A percentile compares a stretch with the other conserved stretches of the same genome.
These are phyloP conservation scores for Cercospora sojina DNA, from an alignment of 2,329 filamentous ascomycete species.

Conservation along the genomic window DNA sequence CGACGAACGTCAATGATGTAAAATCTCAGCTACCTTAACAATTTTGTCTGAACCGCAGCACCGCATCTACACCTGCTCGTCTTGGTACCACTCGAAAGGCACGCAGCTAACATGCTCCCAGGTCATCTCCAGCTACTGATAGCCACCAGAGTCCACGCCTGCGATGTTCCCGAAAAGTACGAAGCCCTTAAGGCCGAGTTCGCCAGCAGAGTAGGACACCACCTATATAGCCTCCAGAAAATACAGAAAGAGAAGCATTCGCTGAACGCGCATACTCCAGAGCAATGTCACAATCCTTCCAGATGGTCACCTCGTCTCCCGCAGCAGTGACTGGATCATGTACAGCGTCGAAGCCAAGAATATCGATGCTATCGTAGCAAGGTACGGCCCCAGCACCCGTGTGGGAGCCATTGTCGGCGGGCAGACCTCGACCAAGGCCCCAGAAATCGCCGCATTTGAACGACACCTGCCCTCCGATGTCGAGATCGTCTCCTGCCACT, in stretches of 20 bases:
- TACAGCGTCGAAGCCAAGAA: conserved; percentile 95
- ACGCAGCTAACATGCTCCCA: conserved; percentile 25
- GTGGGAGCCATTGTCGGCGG: conserved; percentile 92
- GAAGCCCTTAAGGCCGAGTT: conserved; percentile 79
- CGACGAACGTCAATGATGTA: conserved; percentile 88
- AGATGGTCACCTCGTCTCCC: conserved; percentile 94
- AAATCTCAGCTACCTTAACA: conserved; percentile 97
- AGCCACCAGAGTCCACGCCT: conserved; percentile 81
- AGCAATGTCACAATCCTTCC: conserved; percentile 77
- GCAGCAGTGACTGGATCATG: conserved; percentile 96
- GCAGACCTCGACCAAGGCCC: conserved; percentile 97
- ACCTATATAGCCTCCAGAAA: conserved; percentile 28
- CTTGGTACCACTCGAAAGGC: background rate
- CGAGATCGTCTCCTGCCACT: conserved; percentile 93
- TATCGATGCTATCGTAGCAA: conserved; percentile 81
- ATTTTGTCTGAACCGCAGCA: conserved; percentile 72
- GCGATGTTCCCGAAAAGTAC: conserved; percentile 87
- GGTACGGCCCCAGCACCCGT: conserved; percentile 93
- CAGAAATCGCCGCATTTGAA: conserved; percentile 92
- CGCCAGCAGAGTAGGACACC: conserved; percentile 72
- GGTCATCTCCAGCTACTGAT: conserved; percentile 25
- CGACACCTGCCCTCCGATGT: conserved; percentile 82
- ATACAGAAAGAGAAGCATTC: conserved; percentile 28
- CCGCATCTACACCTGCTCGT: background rate
- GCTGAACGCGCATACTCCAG: conserved; percentile 57